Percentiles rank a stretch among this genome's conserved stretches.
Conservation (phyloP, 1,139 yeast species). For the Sugiyamaella pinicola region DNA sequence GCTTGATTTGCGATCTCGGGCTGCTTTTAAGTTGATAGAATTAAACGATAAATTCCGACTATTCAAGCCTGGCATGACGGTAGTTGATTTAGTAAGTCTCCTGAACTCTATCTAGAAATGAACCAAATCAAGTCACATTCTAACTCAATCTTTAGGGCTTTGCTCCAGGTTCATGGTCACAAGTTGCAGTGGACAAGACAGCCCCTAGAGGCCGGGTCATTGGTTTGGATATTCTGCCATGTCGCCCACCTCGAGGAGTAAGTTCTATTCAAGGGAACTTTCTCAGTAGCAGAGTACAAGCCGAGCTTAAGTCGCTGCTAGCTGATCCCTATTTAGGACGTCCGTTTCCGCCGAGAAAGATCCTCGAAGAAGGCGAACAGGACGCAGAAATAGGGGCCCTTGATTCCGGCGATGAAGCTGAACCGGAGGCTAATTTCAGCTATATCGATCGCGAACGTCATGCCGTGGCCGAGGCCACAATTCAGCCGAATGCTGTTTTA, state of each 20-base stretch:
- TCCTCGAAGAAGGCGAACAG: conserved; percentile 14
- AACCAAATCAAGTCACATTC: background rate
- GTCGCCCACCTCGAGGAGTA: conserved; percentile 78
- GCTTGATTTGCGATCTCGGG: conserved; percentile 72
- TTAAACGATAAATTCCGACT: conserved; percentile 64
- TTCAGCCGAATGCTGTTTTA: background rate
- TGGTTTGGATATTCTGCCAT: conserved; percentile 83
- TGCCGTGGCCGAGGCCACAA: background rate
- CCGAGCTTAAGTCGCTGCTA: conserved; percentile 59
- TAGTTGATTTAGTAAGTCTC: conserved; percentile 61
- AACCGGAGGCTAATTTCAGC: conserved; percentile 36
- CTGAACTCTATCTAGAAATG: background rate
- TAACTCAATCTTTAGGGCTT: conserved; percentile 52
- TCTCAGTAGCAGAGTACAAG: conserved; percentile 65
- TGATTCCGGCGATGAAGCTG: conserved; percentile 14
- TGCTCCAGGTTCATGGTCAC: conserved; percentile 97
- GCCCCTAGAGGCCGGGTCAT: conserved; percentile 63
- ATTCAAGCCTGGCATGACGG: conserved; percentile 58
- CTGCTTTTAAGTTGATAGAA: conserved; percentile 78
- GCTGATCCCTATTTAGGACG: conserved; percentile 38
- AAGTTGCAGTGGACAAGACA: conserved; percentile 67
- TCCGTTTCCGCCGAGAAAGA: conserved; percentile 23
- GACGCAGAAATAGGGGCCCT: background rate
- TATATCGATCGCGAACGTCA: conserved; percentile 30
- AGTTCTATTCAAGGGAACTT: conserved; percentile 86